Evolutionary conservation across 176 grass and related monocot species (phyloP), one percentile per base, ranked within the genome.

Genomic region (Aechmea fasciata): DNA sequence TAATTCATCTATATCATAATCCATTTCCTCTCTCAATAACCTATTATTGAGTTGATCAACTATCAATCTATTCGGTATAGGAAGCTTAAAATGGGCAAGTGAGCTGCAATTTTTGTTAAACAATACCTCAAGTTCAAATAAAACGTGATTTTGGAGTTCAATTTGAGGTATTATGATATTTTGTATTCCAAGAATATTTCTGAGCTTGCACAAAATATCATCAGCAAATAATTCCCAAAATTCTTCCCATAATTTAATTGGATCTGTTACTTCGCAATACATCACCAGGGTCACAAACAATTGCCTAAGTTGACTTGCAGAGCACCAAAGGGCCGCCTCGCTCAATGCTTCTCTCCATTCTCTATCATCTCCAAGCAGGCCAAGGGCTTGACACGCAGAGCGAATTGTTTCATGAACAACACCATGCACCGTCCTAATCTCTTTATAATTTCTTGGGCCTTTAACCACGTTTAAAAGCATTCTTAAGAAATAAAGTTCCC

Each of bases 401-500:
- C 62, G 47, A 69, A 75, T 76, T 11, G 64, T 70, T 12, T 4
- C 47, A n/a, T 72, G 22, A 23, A 64, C 3, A 41, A 70, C 20
- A 51, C 67, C 47, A 65, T 52, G 23, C 10, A 77, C 13, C 11
- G 66, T 77, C 3, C 12, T 11, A 1, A 77, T 18, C 3, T 82
- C 51, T 7, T 76, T 20, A 57, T 64, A 77, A 0, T 33, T 76
- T 65, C 13, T 49, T 13, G 67, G 24, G n/a, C 73, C 73, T 28
- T 55, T 68, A 11, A 13, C 26, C 14, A 69, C 26, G 11, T 82
- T 71, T 24, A 80, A 33, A 3, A 80, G 48, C 48, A 73, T 65
- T 64, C 70, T 25, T 0, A 82, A 49, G 22, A 65, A 82, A 15
- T 77, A 82, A 19, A 71, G 26, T 24, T 77, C 80, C 23, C 67